A percentile compares a stretch with the other conserved stretches of the same genome.
Conservation (phyloP, 2,329 filamentous ascomycete genomes). For the Diaporthe velutina region DNA sequence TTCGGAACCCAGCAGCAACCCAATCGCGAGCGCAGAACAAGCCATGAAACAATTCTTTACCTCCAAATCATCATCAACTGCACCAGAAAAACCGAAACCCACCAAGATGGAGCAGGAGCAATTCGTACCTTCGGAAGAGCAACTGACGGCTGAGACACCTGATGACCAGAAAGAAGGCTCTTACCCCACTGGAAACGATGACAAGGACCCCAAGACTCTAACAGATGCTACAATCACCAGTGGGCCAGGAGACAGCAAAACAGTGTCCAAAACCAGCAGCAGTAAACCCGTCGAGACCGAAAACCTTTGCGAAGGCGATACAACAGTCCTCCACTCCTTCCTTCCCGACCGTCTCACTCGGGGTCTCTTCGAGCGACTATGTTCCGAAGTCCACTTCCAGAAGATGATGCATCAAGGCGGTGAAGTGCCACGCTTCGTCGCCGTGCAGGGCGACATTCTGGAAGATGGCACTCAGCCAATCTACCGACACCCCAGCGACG, state of each 20-base stretch:
- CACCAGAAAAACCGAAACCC: neutral
- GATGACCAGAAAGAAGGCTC: neutral
- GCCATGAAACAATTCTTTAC: neutral
- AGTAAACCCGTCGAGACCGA: conserved; percentile 53
- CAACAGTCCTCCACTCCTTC: conserved; percentile 77
- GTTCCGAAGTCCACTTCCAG: conserved; percentile 85
- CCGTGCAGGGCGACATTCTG: conserved; percentile 82
- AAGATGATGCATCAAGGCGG: conserved; percentile 94
- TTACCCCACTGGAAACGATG: neutral
- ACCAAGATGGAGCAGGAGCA: neutral
- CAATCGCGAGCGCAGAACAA: neutral
- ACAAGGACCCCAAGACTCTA: neutral
- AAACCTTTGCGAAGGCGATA: conserved; percentile 84
- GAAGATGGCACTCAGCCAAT: conserved; percentile 82
- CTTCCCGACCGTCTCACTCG: conserved; percentile 69
- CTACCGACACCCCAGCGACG: conserved; percentile 95
- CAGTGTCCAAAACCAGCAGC: conserved; percentile 41
- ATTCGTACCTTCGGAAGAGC: conserved; percentile 22
- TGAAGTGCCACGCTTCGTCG: conserved; percentile 90
- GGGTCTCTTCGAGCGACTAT: conserved; percentile 77
- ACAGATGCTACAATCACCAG: neutral
- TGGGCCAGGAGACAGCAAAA: conserved; percentile 16
- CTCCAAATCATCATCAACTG: neutral
- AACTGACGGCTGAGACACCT: conserved; percentile 31
- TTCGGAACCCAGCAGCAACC: neutral